Evolutionary conservation across 768 basidiomycete genomes (phyloP), one percentile per base, ranked within the genome.

Genomic region (Paxillus rubicundulus): DNA sequence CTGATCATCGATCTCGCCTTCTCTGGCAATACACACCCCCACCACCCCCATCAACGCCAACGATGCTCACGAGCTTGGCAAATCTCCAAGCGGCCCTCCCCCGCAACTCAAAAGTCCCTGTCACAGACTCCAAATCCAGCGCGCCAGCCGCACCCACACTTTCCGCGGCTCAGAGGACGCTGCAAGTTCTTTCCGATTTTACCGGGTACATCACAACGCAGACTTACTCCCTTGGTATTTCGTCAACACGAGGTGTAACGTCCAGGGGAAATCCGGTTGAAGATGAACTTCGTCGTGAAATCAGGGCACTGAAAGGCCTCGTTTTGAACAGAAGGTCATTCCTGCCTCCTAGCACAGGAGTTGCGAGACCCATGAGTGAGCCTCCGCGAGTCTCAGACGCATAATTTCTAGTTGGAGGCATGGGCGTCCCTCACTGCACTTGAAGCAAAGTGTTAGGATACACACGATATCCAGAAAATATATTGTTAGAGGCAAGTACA

Each of bases 151-250:
- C 43, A 14, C 56, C 47, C 24, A 41, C 67, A 21, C 75, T 68
- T 40, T 71, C 61, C 33, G 49, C 76, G 7, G 74, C 75, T 61
- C 85, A 87, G 59, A 77, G 82, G 59, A 83, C 84, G 9, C 70
- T 90, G 7, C 80, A 89, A 62, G 65, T 80, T 0, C 74, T 90
- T 36, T 77, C 85, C 2, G 84, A 88, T 59, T 78, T 92, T 54
- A 91, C 89, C 0, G 89, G 89, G 5, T 89, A 88, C 66, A 79
- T 92, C 61, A 85, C 86, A 52, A 78, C 86, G 9, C 86, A 89
- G 58, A 80, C 86, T 2, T 91, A 89, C 61, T 62, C 70, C 16
- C 52, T 70, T 3, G 57, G 50, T 24, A 33, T 55, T 13, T 45
- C 58, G 4, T 55, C 57, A 0, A 30, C 58, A 33, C 68, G 66